Percentiles rank a stretch among this genome's conserved stretches.
Evolutionary conservation across 495 filamentous ascomycete genomes (phyloP).

Genomic region (Copromyces sp.): DNA sequence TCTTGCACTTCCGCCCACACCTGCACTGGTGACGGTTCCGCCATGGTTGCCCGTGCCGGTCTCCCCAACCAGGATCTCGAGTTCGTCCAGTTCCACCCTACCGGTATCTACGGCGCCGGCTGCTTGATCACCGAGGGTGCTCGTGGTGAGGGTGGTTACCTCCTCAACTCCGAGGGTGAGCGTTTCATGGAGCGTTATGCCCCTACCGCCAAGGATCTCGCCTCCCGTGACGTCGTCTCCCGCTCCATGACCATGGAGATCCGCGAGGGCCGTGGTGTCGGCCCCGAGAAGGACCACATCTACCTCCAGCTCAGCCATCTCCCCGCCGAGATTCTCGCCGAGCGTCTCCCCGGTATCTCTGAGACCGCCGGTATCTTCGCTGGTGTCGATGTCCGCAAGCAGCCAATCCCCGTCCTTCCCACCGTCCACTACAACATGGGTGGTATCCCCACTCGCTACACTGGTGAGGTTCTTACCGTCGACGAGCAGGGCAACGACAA

Average conservation of each 20-base stretch:
- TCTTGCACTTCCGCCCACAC: conserved; percentile 95
- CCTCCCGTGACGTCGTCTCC: conserved; percentile 85
- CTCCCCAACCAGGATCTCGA: conserved; percentile 98
- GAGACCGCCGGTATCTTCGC: conserved; percentile 96
- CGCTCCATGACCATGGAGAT: conserved; percentile 98
- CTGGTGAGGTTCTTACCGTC: conserved; percentile 83
- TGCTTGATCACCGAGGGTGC: conserved; percentile 98
- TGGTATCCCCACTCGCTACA: conserved; percentile 95
- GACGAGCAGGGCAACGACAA: conserved; percentile 80
- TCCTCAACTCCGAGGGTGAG: conserved; percentile 93
- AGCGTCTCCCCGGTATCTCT: conserved; percentile 95
- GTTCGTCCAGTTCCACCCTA: conserved; percentile 99
- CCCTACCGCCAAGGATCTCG: conserved; percentile 93
- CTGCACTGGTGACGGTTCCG: conserved; percentile 97
- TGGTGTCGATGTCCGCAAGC: conserved; percentile 91
- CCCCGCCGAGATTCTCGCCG: conserved; percentile 79
- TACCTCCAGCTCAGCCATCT: conserved; percentile 94
- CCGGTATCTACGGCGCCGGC: conserved; percentile 97
- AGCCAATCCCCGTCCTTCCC: conserved; percentile 92
- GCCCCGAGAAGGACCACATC: conserved; percentile 93
- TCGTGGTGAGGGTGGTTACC: conserved; percentile 95
- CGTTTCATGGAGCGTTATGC: conserved; percentile 99
- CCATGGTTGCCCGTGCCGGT: conserved; percentile 95
- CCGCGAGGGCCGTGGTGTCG: conserved; percentile 90
- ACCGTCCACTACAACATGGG: conserved; percentile 99